Evolutionary conservation across 164 flowering plant genomes (phyloP), one percentile per base, ranked within the genome.

Genomic region (Chimonanthus praecox): DNA sequence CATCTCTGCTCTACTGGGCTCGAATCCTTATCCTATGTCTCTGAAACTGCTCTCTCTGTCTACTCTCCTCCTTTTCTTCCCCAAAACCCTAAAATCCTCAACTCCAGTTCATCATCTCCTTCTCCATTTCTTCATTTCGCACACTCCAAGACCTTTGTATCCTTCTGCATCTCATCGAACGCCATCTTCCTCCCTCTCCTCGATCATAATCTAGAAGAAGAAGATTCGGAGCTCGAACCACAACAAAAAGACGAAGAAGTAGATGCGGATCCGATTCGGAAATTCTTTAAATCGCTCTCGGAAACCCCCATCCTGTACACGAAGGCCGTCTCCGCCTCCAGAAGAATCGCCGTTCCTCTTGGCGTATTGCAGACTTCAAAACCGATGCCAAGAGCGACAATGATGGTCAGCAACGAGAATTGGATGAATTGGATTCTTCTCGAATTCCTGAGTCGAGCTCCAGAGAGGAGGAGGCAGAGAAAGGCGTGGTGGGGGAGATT

Each of bases 271-370:
- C 94, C 98, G 50, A 64, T 90, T 74, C 54, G 80, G 49, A 76
- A 68, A 70, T 94, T 94, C 89, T 88, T 92, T 85, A 86, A 85
- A 70, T 81, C 92, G 15, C 91, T 85, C 54, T 64, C 88, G 47
- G 64, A 78, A 7, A 80, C 88, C 33, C 74, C 75, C 92, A 91
- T 83, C 89, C 97, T 0, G 72, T 48, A 1, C 74, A 18, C 49
- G 85, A 87, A 77, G 86, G 88, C 71, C 76, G 79, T 49, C 16
- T 85, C 58, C 74, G 81, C 62, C 84, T 88, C 54, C 87, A 89
- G 72, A 81, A 78, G 74, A 90, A 88, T 72, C 91, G 97, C 64
- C 86, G 89, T 60, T 74, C 90, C 13, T 80, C 87, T 3, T 90
- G 97, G 96, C 92, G 69, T 54, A 83, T 90, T 6, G 88, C 89